Evolutionary conservation across 2,329 filamentous ascomycete species (phyloP), one percentile per base, ranked within the genome.

Genomic region (Exophiala sp.): DNA sequence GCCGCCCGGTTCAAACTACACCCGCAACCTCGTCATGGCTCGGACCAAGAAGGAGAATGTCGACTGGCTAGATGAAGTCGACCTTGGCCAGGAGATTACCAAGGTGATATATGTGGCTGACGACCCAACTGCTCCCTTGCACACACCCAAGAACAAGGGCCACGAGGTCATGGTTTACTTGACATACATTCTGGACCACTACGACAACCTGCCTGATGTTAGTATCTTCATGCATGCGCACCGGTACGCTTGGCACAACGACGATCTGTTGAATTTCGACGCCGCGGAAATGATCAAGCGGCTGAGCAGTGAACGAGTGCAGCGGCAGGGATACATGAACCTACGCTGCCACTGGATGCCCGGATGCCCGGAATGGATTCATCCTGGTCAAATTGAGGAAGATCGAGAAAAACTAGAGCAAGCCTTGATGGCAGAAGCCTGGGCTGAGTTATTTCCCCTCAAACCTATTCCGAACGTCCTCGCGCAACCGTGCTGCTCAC

Each of bases 141-240:
- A 77, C 58, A 69, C 77, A 0, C 75, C 77, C 4, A 72, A 72
- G 59, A 81, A 82, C 56, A 80, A 81, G 61, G 80, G 80, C 37
- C 73, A 79, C 59, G 80, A 83, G 64, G 77, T 77, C 19, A 81
- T 82, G 73, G 70, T 73, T 10, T 83, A 83, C 62, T 68, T 83
- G 41, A 77, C 77, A 37, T 82, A 79, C 64, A 76, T 83, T 53
- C 79, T 83, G 61, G 78, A 83, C 55, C 71, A 80, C 61, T 83
- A 83, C 63, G 68, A 81, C 37, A 65, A 73, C 10, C 70, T 83
- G 2, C 72, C 78, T 1, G 79, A 83, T 57, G 72, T 80, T 16
- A 68, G 74, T 37, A 72, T 81, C 43, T 83, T 83, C 65, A 75
- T 79, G 68, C 80, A 83, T 64, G 72, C 76, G 23, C 75, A 79